Evolutionary conservation across 225 moss, liverwort and hornwort genomes (phyloP).

Genomic region (Takakia lepidozioides): DNA sequence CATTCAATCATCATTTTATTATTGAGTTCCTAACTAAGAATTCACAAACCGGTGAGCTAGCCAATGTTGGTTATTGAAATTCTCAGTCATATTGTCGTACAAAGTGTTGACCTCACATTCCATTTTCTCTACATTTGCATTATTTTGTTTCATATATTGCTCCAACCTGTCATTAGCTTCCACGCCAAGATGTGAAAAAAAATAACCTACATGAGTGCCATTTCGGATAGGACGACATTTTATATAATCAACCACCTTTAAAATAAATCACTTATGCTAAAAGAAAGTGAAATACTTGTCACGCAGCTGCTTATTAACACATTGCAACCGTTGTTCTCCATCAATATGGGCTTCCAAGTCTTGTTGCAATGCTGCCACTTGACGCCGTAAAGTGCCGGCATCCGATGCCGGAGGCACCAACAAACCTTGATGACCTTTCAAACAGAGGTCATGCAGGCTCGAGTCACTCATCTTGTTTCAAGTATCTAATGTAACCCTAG

Average conservation of each 20-base stretch:
- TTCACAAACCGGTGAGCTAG: slow-evolving; percentile 63
- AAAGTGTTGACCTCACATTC: slow-evolving; percentile 80
- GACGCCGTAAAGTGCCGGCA: slow-evolving; percentile 69
- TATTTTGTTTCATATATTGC: slow-evolving; percentile 94
- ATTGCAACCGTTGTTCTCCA: slow-evolving; percentile 77
- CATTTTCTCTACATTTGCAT: slow-evolving; percentile 91
- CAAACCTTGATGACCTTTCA: no score
- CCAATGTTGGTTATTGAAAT: slow-evolving; percentile 73
- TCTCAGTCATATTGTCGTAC: slow-evolving; percentile 97
- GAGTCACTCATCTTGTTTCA: no score
- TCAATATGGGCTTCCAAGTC: slow-evolving; percentile 93
- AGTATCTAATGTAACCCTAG: no score
- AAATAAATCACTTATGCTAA: background rate
- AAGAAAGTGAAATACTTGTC: slow-evolving; percentile 45
- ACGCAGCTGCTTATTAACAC: slow-evolving; percentile 80
- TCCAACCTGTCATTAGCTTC: slow-evolving; percentile 87
- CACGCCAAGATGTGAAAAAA: slow-evolving; percentile 20
- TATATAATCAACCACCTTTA: background rate
- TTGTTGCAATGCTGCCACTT: slow-evolving; percentile 79
- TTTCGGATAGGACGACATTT: background rate
- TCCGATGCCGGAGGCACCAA: slow-evolving; percentile 94
- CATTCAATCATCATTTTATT: no score
- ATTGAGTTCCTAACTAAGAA: background rate
- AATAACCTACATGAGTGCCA: slow-evolving; percentile 21
- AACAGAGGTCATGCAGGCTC: no score